Evolutionary conservation across 2,329 filamentous ascomycete genomes (phyloP), one percentile per base, ranked within the genome.

Genomic region (Pseudocercospora crystallina): DNA sequence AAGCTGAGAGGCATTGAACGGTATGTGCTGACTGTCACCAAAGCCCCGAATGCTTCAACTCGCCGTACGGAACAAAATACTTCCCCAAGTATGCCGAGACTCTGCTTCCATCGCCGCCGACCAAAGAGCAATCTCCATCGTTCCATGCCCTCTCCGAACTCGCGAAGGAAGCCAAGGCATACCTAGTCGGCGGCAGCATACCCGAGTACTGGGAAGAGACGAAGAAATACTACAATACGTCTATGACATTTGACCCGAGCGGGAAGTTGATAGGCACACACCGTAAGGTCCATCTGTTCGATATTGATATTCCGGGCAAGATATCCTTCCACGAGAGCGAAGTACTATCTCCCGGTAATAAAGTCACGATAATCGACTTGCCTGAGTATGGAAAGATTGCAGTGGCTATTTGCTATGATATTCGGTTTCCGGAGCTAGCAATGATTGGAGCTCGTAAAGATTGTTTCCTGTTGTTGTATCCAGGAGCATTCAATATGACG

Each of bases 251-350:
- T 71, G 82, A 79, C 0, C 91, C 90, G 0, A 74, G 79, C 8
- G 94, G 94, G 3, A 69, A 79, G n/a, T 77, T 96, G 42, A 78
- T 99, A n/a, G 89, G 84, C 5, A 89, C 85, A 2, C 91, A 97
- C 71, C 83, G 94, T 62, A 99, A 99, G 75, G 85, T 94, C 37
- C 94, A 99, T 72, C 80, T 99, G 37, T 99, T 99, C 71, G 94
- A 97, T 73, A 99, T 99, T 63, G 86, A 95, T 69, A 97, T 99
- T 58, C 94, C 94, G 0, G 92, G 90, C 56, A 91, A 91, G 75
- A 96, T 99, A 70, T 86, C 76, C 10, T 99, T 99, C 74, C 82
- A 82, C 57, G 94, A 99, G 73, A 90, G 86, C 46, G 91, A 96
- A 56, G 90, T 96, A 34, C 80, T 99, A 31, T 86, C 82, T 15